Evolutionary conservation across 345 rosid genomes (phyloP).

Genomic region (Xanthoceras sorbifolium): DNA sequence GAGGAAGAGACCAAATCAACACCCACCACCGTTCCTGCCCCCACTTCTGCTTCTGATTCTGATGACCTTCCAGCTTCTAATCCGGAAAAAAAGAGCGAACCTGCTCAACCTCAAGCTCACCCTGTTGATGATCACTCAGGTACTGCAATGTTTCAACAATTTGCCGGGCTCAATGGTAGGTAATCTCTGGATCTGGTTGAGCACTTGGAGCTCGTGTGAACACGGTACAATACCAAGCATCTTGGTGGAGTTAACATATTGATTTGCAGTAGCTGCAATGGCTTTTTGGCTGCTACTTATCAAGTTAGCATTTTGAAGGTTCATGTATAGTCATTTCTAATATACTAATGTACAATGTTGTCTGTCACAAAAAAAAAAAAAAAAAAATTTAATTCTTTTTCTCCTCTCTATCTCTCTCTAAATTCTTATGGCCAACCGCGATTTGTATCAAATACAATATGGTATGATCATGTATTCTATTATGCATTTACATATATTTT

Average conservation of each 20-base stretch:
- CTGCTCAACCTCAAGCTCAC: constrained; percentile 45
- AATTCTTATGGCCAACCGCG: neutral
- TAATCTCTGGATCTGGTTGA: constrained; percentile 14
- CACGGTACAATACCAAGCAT: neutral
- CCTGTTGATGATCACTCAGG: constrained; percentile 60
- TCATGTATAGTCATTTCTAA: constrained; percentile 13
- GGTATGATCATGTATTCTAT: constrained; percentile 15
- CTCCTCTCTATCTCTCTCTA: neutral
- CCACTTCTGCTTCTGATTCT: constrained; percentile 26
- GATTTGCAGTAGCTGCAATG: neutral
- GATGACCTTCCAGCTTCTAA: constrained; percentile 29
- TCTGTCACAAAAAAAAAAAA: too few relatives aligned
- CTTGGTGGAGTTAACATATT: neutral
- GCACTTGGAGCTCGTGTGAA: neutral
- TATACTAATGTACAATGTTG: neutral
- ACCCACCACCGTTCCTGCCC: constrained; percentile 9
- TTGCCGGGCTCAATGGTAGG: constrained; percentile 64
- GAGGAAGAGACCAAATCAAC: constrained; percentile 47
- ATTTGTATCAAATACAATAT: constrained; percentile 14
- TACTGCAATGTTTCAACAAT: constrained; percentile 67
- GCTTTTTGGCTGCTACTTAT: constrained; percentile 9
- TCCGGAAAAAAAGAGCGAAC: constrained; percentile 40
- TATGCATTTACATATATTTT: neutral
- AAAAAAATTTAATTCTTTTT: neutral
- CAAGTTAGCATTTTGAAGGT: constrained; percentile 16